A percentile compares a stretch with the other conserved stretches of the same genome.
Conservation (phyloP, 139 green algal species). For the Desmodesmus armatus region DNA sequence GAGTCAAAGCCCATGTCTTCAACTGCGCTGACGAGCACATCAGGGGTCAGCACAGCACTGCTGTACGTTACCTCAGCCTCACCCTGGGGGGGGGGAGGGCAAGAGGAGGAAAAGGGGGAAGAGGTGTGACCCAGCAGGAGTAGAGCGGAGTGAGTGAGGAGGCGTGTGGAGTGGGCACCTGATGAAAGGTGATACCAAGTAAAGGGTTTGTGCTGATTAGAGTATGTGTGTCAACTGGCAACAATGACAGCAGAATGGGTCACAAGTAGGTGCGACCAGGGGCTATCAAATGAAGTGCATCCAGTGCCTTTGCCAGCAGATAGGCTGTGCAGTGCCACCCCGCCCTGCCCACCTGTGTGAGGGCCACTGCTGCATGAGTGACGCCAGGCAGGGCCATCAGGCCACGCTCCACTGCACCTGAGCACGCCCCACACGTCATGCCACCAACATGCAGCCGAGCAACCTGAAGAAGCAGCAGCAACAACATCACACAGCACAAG, state of each 20-base stretch:
- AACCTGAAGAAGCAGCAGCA: slow-evolving; percentile 45
- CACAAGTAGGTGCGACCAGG: no score
- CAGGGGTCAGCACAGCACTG: slow-evolving; percentile 22
- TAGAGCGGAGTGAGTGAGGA: not conserved
- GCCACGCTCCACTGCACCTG: slow-evolving; percentile 73
- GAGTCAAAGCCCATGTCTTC: slow-evolving; percentile 87
- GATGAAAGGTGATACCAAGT: no score
- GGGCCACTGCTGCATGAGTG: slow-evolving; percentile 54
- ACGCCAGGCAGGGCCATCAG: slow-evolving; percentile 68
- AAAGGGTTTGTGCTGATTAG: no score
- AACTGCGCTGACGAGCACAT: slow-evolving; percentile 68
- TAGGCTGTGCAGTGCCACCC: no score
- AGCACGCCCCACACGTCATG: slow-evolving; percentile 90
- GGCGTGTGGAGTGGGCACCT: not conserved
- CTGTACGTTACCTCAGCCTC: slow-evolving; percentile 56
- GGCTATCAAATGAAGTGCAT: no score
- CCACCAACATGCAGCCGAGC: slow-evolving; percentile 69
- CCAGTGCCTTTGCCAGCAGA: no score
- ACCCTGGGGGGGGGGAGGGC: not conserved
- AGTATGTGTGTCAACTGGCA: not conserved
- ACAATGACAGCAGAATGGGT: no score
- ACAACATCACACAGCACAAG: not conserved
- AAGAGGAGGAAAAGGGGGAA: no score
- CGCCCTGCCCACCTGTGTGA: no score
- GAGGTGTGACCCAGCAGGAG: not conserved